Evolutionary conservation across 2,329 filamentous ascomycete genomes (phyloP).

Genomic region (Arthrobotrys sinensis): DNA sequence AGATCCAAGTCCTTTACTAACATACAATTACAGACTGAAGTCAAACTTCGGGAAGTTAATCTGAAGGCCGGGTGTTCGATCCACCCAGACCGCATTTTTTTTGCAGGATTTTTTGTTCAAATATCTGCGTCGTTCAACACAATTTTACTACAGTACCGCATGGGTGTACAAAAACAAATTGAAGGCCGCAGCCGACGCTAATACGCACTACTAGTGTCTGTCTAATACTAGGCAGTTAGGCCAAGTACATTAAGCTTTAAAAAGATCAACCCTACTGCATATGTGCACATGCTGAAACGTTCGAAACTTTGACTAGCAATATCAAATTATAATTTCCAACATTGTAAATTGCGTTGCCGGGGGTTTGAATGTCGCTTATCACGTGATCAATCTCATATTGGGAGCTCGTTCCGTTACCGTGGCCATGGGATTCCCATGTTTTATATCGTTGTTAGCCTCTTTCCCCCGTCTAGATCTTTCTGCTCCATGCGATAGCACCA

Average conservation of each 20-base stretch:
- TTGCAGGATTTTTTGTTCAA: constrained; percentile 25
- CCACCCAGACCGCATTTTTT: constrained; percentile 32
- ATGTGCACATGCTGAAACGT: too few species aligned
- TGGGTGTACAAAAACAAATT: too few species aligned
- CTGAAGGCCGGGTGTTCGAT: constrained; percentile 38
- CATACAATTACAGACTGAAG: constrained; percentile 9
- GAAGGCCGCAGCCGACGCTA: too few species aligned
- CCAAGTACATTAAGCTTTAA: too few species aligned
- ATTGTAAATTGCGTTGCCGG: constrained; percentile 3
- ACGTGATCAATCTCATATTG: constrained; percentile 13
- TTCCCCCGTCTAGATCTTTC: background rate
- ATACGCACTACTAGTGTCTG: too few species aligned
- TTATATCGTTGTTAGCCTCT: background rate
- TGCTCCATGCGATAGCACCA: constrained; percentile 6
- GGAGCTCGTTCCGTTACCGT: constrained; percentile 25
- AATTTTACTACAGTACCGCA: too few species aligned
- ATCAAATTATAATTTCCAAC: constrained; percentile 30
- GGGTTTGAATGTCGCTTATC: background rate
- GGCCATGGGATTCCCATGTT: constrained; percentile 2
- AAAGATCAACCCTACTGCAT: too few species aligned
- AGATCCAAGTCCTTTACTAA: background rate
- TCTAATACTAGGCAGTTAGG: too few species aligned
- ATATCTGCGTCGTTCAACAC: too few species aligned
- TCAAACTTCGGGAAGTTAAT: background rate
- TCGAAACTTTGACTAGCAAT: too few species aligned